Evolutionary conservation across 2,329 filamentous ascomycete genomes (phyloP), one percentile per base, ranked within the genome.

Genomic region (Gnomoniopsis smithogilvyi): DNA sequence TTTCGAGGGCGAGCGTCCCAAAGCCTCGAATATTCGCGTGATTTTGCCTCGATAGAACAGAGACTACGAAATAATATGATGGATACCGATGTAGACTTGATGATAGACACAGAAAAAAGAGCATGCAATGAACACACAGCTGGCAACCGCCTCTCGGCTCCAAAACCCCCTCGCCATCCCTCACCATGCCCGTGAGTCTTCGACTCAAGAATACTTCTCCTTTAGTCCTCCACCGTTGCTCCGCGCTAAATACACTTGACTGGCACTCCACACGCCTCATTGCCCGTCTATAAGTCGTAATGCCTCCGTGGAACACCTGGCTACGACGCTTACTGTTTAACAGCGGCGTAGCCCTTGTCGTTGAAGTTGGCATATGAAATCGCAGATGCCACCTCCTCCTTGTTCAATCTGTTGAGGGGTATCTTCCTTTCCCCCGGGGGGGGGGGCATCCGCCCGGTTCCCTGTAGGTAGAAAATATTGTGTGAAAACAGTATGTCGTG

Each of bases 401-500:
- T 6, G 49, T 7, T 51, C 49, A 46, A 38, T 56, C 49, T 56
- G 56, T 48, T 26, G 51, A 38, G 54, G 51, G 52, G 17, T 10
- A 47, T 52, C 24, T 21, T 43, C 24, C 48, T 26, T 41, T 49
- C n/a, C 38, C 15, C 12, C n/a, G 38, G 24, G 8, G 43, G 8
- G 38, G 24, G 8, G 43, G 8, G 17, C n/a, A 11, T 3, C 8
- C 6, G 4, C 43, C 19, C 43, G 15, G 8, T 41, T 45, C 33
- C 15, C 48, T 30, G 26, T 8, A 30, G 8, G 8, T 30, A 30
- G 50, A 45, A 50, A 41, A 22, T 24, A 41, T 26, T 26, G 52
- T 22, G 47, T 30, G 41, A 34, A 46, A 46, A 14, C 24, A 14
- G n/a, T 46, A 6, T 26, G 51, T 30, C 10, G 45, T 22, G 12